Percentiles rank a stretch among this genome's conserved stretches.
Evolutionary conservation across 306 rosid species (phyloP).

Genomic region (Vigna radiata): DNA sequence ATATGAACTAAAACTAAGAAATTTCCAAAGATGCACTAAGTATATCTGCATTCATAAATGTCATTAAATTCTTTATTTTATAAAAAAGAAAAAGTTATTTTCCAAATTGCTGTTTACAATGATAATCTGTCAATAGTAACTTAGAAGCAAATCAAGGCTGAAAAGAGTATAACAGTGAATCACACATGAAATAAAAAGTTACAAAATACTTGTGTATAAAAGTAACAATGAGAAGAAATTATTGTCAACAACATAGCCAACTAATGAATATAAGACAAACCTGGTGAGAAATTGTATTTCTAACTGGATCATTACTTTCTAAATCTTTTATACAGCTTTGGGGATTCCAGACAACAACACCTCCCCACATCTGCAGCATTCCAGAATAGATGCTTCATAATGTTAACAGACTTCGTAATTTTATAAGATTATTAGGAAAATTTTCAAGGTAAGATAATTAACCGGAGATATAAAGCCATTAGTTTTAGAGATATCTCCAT

Average conservation of each 20-base stretch:
- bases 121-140: slow-evolving; percentile 20
- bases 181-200: slow-evolving; percentile 32
- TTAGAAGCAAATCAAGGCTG: slow-evolving; percentile 11
- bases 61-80: slow-evolving; percentile 1
- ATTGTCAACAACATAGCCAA: slow-evolving; percentile 14
- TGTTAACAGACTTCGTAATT: slow-evolving; percentile 32
- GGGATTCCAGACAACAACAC: slow-evolving; percentile 90
- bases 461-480: slow-evolving; percentile 98
- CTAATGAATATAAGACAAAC: slow-evolving; percentile 54
- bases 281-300: slow-evolving; percentile 65
- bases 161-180: background rate
- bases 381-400: slow-evolving; percentile 35
- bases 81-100: background rate
- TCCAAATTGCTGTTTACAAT: slow-evolving; percentile 14
- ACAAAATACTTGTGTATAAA: slow-evolving; percentile 19
- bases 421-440: slow-evolving; percentile 15
- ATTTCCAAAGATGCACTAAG: background rate
- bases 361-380: slow-evolving; percentile 95
- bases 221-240: slow-evolving; percentile 22
- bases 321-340: slow-evolving; percentile 59
- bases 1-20: background rate
- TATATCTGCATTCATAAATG: background rate
- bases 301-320: slow-evolving; percentile 59
- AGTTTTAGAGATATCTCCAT: slow-evolving; percentile 82
- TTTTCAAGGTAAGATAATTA: slow-evolving; percentile 47